Percentiles rank a stretch among this genome's conserved stretches.
Conservation (phyloP, 768 basidiomycete genomes). For the Floccularia luteovirens region DNA sequence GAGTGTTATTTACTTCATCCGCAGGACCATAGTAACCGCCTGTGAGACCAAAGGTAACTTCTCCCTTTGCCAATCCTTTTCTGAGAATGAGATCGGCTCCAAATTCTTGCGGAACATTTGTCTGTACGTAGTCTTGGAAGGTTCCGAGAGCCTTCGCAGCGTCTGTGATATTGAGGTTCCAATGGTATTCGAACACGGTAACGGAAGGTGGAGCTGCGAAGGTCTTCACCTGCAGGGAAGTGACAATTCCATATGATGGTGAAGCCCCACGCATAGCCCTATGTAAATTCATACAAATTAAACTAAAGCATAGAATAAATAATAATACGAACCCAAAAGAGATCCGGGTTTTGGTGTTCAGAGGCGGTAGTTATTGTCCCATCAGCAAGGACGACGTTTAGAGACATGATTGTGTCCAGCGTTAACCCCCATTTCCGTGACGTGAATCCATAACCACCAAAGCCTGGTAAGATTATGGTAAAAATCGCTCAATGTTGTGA, state of each 20-base stretch:
- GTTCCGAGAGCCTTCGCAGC: constrained; percentile 24
- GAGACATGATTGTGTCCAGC: constrained; percentile 20
- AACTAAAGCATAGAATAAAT: background rate
- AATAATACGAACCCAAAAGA: constrained; percentile 34
- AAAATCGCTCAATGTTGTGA: background rate
- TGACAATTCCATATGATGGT: constrained; percentile 31
- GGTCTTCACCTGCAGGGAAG: constrained; percentile 25
- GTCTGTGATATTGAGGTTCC: constrained; percentile 21
- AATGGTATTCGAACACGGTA: constrained; percentile 27
- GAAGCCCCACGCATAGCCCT: constrained; percentile 32
- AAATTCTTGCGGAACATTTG: constrained; percentile 23
- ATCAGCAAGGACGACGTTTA: constrained; percentile 24
- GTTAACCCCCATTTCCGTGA: constrained; percentile 29
- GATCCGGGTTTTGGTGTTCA: constrained; percentile 21
- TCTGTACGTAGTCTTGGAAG: constrained; percentile 26
- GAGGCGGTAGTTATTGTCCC: constrained; percentile 24
- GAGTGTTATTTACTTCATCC: constrained; percentile 12
- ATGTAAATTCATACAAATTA: background rate
- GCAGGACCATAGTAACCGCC: constrained; percentile 26
- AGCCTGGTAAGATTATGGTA: too few species aligned
- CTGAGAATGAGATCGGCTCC: constrained; percentile 23
- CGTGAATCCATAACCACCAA: constrained; percentile 25
- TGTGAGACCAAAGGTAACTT: constrained; percentile 19
- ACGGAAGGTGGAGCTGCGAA: constrained; percentile 24
- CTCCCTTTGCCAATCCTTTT: constrained; percentile 17